Evolutionary conservation across 2,329 filamentous ascomycete species (phyloP).

Genomic region (Talaromyces amestolkiae): DNA sequence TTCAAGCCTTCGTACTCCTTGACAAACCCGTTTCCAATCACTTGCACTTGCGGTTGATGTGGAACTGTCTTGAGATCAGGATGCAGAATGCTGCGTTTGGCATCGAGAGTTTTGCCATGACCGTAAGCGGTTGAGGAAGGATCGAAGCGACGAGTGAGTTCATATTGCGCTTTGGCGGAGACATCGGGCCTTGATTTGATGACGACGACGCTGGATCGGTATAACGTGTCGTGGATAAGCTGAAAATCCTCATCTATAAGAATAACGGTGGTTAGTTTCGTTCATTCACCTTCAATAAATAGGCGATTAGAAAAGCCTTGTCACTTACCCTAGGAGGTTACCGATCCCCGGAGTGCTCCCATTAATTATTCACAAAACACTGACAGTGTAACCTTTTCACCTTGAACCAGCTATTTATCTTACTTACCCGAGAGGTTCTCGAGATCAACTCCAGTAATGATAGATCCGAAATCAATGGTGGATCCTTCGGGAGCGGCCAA

Average conservation of each 20-base stretch:
- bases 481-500: conserved; percentile 31
- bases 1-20: conserved; percentile 67
- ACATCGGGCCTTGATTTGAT: conserved; percentile 66
- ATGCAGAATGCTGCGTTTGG: conserved; percentile 65
- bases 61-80: conserved; percentile 78
- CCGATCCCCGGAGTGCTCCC: conserved; percentile 61
- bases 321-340: conserved; percentile 51
- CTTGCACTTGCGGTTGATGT: conserved; percentile 75
- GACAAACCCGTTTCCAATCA: conserved; percentile 74
- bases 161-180: conserved; percentile 69
- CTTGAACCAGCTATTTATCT: conserved; percentile 11
- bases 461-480: conserved; percentile 59
- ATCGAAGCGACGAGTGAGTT: conserved; percentile 72
- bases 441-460: conserved; percentile 58
- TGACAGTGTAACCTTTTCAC: not conserved
- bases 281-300: not conserved
- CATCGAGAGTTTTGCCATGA: conserved; percentile 71
- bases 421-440: conserved; percentile 61
- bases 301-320: not conserved
- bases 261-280: not conserved
- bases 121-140: conserved; percentile 65
- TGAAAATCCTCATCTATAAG: conserved; percentile 60
- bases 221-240: conserved; percentile 63
- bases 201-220: conserved; percentile 66
- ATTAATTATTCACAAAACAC: conserved; percentile 25